Base-by-base conservation (phyloP, 139 green algal genomes). In the Chlamydomonas eustigma region DNA sequence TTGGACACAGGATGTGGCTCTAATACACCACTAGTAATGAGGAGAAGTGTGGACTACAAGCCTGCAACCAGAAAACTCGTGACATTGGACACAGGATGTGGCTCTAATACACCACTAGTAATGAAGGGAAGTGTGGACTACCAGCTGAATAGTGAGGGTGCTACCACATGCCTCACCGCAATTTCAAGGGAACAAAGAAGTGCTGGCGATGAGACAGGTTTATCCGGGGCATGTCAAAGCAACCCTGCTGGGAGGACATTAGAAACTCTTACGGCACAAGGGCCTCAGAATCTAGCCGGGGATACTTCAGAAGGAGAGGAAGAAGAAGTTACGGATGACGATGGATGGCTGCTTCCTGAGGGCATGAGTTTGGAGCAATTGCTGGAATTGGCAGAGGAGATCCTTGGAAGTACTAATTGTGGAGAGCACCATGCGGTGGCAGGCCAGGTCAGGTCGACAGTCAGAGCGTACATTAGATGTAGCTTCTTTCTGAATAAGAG, bases 311-410 rank as follows among this genome's bases (percentile, higher is more conserved):
- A 58, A 58, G 44, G 18, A 18, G 44, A 58, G 44, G 44, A 58
- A 18, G 44, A 58, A 58, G 58, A 70, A 8, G 58, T 37, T 5
- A 28, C 32, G 25, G 58, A 22, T 28, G 58, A 70, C 5, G 58
- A 24, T 6, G 6, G 24, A 5, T 70, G 58, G 58, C 18, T 70
- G 58, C 58, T 70, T 28, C 58, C 58, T 8, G 58, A 70, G 24
- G 58, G 58, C 18, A 22, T 70, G 8, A 28, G 28, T 28, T 28
- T 70, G 58, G 58, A 70, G 58, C 58, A 70, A 35, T 35, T 70
- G 8, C 58, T 70, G 58, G 24, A 5, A 24, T 28, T 70, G 18
- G 58, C 58, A 24, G 58, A 70, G 58, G 58, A 70, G 58, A 28
- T 70, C 18, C 18, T 58, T 12, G 44, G 44, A n/a, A n/a, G n/a